A percentile compares a stretch with the other conserved stretches of the same genome.
Conservation (phyloP, 2,329 filamentous ascomycete genomes). For the Fusarium longipes region DNA sequence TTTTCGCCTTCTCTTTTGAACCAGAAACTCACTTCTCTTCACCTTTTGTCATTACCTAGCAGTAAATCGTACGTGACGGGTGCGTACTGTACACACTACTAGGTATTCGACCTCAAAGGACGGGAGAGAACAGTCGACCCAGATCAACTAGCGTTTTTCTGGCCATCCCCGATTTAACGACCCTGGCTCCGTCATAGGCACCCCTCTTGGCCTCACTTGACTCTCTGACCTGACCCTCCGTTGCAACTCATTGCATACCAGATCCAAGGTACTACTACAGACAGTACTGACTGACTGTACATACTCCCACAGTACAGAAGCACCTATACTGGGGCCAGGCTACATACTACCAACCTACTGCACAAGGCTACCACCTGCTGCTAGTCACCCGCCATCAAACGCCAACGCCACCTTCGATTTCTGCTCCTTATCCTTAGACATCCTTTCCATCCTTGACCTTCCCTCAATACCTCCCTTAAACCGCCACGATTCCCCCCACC, state of each 20-base stretch:
- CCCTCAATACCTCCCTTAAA: slow-evolving; percentile 30
- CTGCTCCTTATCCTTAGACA: slow-evolving; percentile 32
- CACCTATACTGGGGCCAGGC: slow-evolving; percentile 3
- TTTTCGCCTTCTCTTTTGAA: neutral
- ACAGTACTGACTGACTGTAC: no score
- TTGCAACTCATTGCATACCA: slow-evolving; percentile 25
- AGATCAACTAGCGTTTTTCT: slow-evolving; percentile 23
- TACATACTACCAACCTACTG: slow-evolving; percentile 2
- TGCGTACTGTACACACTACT: neutral
- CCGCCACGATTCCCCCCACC: slow-evolving; percentile 68
- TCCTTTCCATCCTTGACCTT: slow-evolving; percentile 16
- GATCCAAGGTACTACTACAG: slow-evolving; percentile 2
- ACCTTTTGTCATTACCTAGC: neutral
- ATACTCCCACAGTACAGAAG: neutral
- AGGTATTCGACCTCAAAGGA: neutral
- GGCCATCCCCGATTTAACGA: slow-evolving; percentile 32
- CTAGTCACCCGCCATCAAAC: slow-evolving; percentile 41
- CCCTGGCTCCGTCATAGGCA: slow-evolving; percentile 39
- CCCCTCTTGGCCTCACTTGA: slow-evolving; percentile 38
- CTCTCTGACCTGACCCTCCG: slow-evolving; percentile 35
- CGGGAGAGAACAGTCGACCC: neutral
- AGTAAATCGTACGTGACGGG: neutral
- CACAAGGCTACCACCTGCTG: slow-evolving; percentile 14
- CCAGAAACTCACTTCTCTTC: neutral
- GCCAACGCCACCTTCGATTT: slow-evolving; percentile 36